phyloP scores from a whole-genome alignment of 2,329 filamentous ascomycete genomes.

The Dactylella cylindrospora region DNA sequence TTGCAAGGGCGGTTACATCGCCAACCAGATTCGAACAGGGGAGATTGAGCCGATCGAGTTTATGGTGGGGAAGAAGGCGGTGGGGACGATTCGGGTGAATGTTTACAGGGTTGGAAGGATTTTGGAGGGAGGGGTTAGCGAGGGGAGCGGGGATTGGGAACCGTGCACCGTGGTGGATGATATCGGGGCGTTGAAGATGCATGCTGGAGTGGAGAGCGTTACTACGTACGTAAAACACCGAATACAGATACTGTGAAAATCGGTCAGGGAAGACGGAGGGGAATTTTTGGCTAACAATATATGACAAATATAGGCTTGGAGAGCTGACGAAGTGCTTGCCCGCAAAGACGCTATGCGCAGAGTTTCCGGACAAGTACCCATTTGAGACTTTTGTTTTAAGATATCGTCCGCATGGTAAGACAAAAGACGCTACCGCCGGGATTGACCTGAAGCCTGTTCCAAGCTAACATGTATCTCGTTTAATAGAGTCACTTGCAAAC shows the following conservation, averaged over 20 bases:
- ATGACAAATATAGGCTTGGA: slow-evolving; percentile 1
- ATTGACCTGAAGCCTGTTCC: background rate
- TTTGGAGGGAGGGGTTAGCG: background rate
- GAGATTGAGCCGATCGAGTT: slow-evolving; percentile 10
- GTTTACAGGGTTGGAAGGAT: slow-evolving; percentile 15
- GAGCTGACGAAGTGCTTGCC: background rate
- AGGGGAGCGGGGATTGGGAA: slow-evolving; percentile 18
- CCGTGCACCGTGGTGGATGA: slow-evolving; percentile 28
- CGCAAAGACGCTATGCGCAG: background rate
- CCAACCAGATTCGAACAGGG: background rate
- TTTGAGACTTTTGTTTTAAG: slow-evolving; percentile 31
- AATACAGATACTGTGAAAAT: background rate
- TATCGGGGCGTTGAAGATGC: slow-evolving; percentile 25
- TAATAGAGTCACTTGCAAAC: slow-evolving; percentile 2
- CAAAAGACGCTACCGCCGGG: no score
- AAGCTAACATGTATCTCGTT: background rate
- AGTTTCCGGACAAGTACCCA: slow-evolving; percentile 11
- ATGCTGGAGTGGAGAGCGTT: slow-evolving; percentile 11
- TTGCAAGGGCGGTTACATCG: slow-evolving; percentile 9
- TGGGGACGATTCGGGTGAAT: slow-evolving; percentile 29
- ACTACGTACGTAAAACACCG: slow-evolving; percentile 18
- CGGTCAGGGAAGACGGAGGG: background rate
- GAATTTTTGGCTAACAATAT: no score
- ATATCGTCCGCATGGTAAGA: slow-evolving; percentile 15
- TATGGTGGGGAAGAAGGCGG: slow-evolving; percentile 17